A percentile compares a stretch with the other conserved stretches of the same genome.
Evolutionary conservation across 106 monocot species (phyloP).

Genomic region (Posidonia australis): DNA sequence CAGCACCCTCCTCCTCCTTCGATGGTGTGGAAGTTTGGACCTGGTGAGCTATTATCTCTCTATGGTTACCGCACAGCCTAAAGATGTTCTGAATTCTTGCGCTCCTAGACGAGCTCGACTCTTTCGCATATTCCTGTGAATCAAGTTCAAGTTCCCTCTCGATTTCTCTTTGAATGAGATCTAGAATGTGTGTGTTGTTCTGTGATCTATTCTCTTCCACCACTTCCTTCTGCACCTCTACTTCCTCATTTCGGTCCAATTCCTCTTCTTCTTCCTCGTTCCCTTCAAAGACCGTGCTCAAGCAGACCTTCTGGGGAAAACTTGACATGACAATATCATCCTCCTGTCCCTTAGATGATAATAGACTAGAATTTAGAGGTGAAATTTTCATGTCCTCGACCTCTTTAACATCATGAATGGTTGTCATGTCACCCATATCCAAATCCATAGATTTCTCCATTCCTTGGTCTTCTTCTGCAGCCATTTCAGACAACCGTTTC

Average conservation of each 20-base stretch:
- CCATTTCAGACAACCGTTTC: constrained; percentile 40
- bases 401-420: constrained; percentile 49
- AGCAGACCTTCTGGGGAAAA: constrained; percentile 28
- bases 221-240: constrained; percentile 59
- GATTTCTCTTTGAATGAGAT: constrained; percentile 2
- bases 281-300: constrained; percentile 80
- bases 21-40: constrained; percentile 21
- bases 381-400: constrained; percentile 7
- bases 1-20: constrained; percentile 5
- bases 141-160: not conserved
- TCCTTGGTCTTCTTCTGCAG: constrained; percentile 27
- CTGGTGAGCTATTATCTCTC: constrained; percentile 66
- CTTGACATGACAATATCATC: constrained; percentile 4
- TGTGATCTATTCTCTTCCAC: constrained; percentile 28
- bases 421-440: constrained; percentile 58
- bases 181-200: not conserved
- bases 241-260: constrained; percentile 34
- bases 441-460: constrained; percentile 92
- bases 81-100: constrained; percentile 91
- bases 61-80: constrained; percentile 83
- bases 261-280: constrained; percentile 56
- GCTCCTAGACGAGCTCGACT: constrained; percentile 30
- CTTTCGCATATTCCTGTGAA: constrained; percentile 11
- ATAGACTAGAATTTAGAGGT: not conserved
- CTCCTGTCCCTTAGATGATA: constrained; percentile 10